Evolutionary conservation across 805 yeast genomes (phyloP), one percentile per base, ranked within the genome.

Genomic region (Kazachstania africana): DNA sequence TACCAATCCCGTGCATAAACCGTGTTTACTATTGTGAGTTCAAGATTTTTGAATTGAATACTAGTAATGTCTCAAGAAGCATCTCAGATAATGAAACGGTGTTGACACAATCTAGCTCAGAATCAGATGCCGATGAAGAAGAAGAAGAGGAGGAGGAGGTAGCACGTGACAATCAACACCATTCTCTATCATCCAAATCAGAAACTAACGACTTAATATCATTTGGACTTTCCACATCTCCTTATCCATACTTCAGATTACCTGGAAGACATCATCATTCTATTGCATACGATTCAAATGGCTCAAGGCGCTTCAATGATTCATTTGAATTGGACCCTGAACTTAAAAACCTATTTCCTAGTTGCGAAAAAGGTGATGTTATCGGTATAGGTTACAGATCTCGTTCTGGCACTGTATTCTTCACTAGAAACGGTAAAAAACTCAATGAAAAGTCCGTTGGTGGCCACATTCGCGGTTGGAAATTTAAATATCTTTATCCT

Each of bases 351-450:
- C 44, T 76, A 46, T 66, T 74, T 36, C 88, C 94, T 0, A 43
- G 54, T 16, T 56, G 77, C 28, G 67, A 72, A 22, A 75, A 79
- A 40, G 96, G 96, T 19, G 98, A 91, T 54, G 93, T 91, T 20
- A 67, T 91, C 10, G 98, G 98, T 2, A 72, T 88, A 18, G 98
- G 98, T 0, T 80, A 83, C 49, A 68, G 88, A 37, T 74, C 82
- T 2, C 65, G 84, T 27, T 65, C 82, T 12, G 94, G 96, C 2
- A 76, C 94, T 0, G 68, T 91, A 0, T 91, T 91, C 47, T 91
- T 87, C 64, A 91, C 98, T 0, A 69, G 95, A 42, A 91, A 91
- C 47, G 98, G 98, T 18, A 84, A 84, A 51, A 84, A 83, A 49
- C 60, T 91, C 16, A 71, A 72, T 24, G 96, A 87, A 49, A 77